Conservation (phyloP, 768 basidiomycete species). For the Mycena amicta region DNA sequence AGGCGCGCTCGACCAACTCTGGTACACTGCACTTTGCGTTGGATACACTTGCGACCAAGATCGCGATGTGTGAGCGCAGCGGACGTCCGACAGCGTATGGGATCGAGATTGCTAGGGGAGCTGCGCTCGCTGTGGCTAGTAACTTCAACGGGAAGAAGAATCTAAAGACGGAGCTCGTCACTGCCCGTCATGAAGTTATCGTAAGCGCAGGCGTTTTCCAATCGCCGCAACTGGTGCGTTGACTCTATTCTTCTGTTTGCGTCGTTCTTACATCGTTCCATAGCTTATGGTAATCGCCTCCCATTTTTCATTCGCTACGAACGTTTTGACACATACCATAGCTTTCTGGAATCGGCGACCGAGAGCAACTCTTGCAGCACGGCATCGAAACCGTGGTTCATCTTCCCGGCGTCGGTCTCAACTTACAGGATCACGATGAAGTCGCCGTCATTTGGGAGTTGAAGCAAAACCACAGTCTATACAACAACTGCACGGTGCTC, state of each 20-base stretch:
- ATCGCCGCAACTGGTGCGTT: conserved; percentile 31
- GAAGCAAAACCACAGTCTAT: conserved; percentile 31
- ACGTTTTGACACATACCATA: too few relatives aligned
- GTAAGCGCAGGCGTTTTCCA: conserved; percentile 33
- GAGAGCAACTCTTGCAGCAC: conserved; percentile 23
- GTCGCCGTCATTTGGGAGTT: conserved; percentile 32
- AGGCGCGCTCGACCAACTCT: conserved; percentile 13
- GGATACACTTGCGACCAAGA: conserved; percentile 31
- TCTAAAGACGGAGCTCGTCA: conserved; percentile 22
- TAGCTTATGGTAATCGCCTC: too few relatives aligned
- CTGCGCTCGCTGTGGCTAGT: conserved; percentile 30
- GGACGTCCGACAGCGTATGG: conserved; percentile 26
- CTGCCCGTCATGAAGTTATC: conserved; percentile 31
- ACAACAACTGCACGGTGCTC: conserved; percentile 29
- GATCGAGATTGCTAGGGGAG: conserved; percentile 27
- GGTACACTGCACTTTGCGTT: conserved; percentile 23
- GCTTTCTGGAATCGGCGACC: conserved; percentile 40
- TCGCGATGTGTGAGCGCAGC: conserved; percentile 24
- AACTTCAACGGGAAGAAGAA: conserved; percentile 28
- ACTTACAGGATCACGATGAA: conserved; percentile 40
- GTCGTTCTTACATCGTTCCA: conserved; percentile 3
- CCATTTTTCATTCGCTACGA: too few relatives aligned
- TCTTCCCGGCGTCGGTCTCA: conserved; percentile 39
- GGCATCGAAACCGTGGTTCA: conserved; percentile 32
- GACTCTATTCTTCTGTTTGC: neutral